A percentile compares a stretch with the other conserved stretches of the same genome.
These are phyloP conservation scores for Dimocarpus longan DNA, from an alignment of 345 rosid species.

Conservation along the genomic window DNA sequence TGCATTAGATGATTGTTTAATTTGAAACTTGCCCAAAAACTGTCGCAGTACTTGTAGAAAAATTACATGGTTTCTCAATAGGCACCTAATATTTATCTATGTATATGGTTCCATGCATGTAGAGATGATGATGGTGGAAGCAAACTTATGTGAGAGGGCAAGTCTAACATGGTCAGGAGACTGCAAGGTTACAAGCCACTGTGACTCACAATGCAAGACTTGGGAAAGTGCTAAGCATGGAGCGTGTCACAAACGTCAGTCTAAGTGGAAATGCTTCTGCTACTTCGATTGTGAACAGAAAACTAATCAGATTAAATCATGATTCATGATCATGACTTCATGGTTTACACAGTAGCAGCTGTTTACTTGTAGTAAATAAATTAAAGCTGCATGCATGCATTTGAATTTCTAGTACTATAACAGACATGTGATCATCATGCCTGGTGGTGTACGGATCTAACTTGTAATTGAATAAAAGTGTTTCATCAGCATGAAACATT, in stretches of 20 bases:
- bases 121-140: constrained; percentile 13
- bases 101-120: background rate
- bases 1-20: too few species aligned
- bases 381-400: background rate
- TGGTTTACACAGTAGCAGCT: too few species aligned
- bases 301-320: too few species aligned
- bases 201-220: background rate
- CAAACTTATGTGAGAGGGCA: background rate
- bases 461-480: background rate
- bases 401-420: background rate
- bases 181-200: background rate
- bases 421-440: background rate
- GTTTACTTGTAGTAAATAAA: too few species aligned
- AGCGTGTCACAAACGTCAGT: background rate
- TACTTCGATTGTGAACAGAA: background rate
- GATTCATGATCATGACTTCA: too few species aligned
- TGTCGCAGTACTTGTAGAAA: too few species aligned
- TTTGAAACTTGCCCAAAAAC: too few species aligned
- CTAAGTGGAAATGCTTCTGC: constrained; percentile 6
- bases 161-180: background rate
- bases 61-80: too few species aligned
- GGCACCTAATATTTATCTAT: too few species aligned
- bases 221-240: background rate
- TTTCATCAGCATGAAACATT: background rate
- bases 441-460: too few species aligned